phyloP scores from a whole-genome alignment of 2,329 filamentous ascomycete genomes.

The Akanthomyces uredinophilus region DNA sequence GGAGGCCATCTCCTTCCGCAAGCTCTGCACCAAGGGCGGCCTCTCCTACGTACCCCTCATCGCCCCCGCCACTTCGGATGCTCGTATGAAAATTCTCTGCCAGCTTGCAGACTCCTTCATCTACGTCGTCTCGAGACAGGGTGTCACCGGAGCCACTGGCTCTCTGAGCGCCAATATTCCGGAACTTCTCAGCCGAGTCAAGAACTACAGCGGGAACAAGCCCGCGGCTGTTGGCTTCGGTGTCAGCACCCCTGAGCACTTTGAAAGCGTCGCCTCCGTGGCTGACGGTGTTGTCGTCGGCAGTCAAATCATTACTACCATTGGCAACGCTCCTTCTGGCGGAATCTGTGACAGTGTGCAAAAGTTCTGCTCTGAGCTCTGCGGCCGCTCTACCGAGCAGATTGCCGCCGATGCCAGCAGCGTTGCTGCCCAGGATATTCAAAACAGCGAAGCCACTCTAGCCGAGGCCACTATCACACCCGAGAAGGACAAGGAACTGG shows the following conservation, averaged over 20 bases:
- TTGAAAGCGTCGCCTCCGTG: conserved; percentile 73
- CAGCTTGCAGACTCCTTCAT: conserved; percentile 97
- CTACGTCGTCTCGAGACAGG: conserved; percentile 96
- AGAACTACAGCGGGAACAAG: conserved; percentile 85
- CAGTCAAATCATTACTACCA: conserved; percentile 83
- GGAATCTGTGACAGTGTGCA: conserved; percentile 50
- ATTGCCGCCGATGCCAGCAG: conserved; percentile 21
- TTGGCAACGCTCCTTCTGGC: conserved; percentile 44
- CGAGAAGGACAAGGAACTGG: conserved; percentile 58
- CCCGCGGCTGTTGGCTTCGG: conserved; percentile 93
- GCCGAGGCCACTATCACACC: conserved; percentile 59
- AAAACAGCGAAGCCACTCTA: conserved; percentile 63
- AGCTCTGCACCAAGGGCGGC: conserved; percentile 66
- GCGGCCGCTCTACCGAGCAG: conserved; percentile 37
- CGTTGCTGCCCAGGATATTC: conserved; percentile 57
- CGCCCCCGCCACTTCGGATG: conserved; percentile 85
- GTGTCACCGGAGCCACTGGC: conserved; percentile 87
- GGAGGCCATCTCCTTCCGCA: conserved; percentile 88
- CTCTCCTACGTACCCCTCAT: conserved; percentile 97
- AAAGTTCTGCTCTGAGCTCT: conserved; percentile 74
- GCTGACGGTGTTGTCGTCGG: conserved; percentile 96
- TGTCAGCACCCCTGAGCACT: conserved; percentile 93
- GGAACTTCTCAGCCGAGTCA: conserved; percentile 75
- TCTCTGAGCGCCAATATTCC: conserved; percentile 77
- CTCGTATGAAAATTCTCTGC: conserved; percentile 92